Percentiles rank a stretch among this genome's conserved stretches.
Evolutionary conservation across 2,329 filamentous ascomycete species (phyloP).

Genomic region (Hypoxylon sp.): DNA sequence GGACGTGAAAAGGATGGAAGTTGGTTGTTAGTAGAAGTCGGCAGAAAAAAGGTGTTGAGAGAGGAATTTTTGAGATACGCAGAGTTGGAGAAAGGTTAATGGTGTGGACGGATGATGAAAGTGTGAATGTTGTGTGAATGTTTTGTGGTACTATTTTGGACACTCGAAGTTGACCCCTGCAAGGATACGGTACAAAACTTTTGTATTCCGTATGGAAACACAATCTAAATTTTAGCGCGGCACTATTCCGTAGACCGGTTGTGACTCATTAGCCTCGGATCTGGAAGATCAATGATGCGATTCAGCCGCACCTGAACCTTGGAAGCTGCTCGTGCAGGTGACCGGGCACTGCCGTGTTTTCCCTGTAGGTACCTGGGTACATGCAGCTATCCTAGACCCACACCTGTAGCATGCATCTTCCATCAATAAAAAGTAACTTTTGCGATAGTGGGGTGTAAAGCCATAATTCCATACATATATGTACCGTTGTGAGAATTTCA

Average conservation of each 20-base stretch:
- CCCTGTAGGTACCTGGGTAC: background rate
- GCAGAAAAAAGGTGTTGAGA: background rate
- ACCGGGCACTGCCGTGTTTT: too few relatives aligned
- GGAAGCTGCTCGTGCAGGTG: background rate
- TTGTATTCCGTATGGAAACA: slow-evolving; percentile 29
- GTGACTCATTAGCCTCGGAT: slow-evolving; percentile 12
- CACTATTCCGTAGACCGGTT: slow-evolving; percentile 24
- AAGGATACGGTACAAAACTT: background rate
- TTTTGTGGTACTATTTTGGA: slow-evolving; percentile 31
- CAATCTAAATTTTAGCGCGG: slow-evolving; percentile 35
- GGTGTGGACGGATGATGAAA: slow-evolving; percentile 4
- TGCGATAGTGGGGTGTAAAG: slow-evolving; percentile 6
- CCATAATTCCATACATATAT: background rate
- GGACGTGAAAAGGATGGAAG: background rate
- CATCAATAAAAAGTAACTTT: slow-evolving; percentile 4
- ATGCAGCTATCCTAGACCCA: background rate
- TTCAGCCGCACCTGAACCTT: slow-evolving; percentile 19
- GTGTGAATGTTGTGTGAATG: slow-evolving; percentile 1
- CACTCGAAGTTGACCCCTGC: slow-evolving; percentile 28
- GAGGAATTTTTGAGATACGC: background rate
- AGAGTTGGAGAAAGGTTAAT: background rate
- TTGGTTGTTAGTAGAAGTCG: background rate
- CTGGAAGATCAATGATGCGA: slow-evolving; percentile 26
- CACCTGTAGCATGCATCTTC: slow-evolving; percentile 5
- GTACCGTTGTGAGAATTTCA: slow-evolving; percentile 14